Evolutionary conservation across 2,329 filamentous ascomycete genomes (phyloP), one percentile per base, ranked within the genome.

Genomic region (Xylariaceae sp.): DNA sequence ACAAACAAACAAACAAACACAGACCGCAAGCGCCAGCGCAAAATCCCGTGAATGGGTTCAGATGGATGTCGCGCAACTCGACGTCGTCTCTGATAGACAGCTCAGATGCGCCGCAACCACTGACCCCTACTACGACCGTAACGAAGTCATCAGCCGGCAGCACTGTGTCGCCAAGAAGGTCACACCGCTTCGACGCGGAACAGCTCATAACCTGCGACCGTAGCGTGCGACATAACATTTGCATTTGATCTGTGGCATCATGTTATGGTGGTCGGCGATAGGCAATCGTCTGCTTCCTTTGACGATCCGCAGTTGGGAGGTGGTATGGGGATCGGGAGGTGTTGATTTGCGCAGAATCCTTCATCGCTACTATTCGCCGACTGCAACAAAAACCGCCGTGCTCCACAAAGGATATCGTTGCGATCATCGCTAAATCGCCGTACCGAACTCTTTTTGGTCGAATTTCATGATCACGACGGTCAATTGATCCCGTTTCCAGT

Each of bases 1-100:
- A 47, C 40, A 55, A 51, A 50, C 22, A 55, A 57, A 50, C 40
- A 53, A 53, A 53, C 39, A 43, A 48, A 45, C 34, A 49, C 31
- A n/a, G 16, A 12, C 18, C 45, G 5, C 14, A 4, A 16, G 34
- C 13, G 34, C 16, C 34, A 38, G 13, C 16, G 13, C 16, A 14
- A 14, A 9, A 38, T 9, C 34, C 34, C 34, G 13, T 10, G 34
- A 38, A 28, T 28, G 22, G 7, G 22, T 28, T 28, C 22, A 28
- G 22, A 28, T 28, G 34, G 34, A 38, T 16, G 11, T 33, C 19
- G 36, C 42, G 53, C 55, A 57, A 47, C 47, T 57, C 55, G 53
- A 48, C 55, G 55, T 14, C 31, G 33, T 42, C 34, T 38, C 34
- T 16, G 34, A 38, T 38, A 38, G 13, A 38, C 34, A 5, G 22